Evolutionary conservation across 2,329 filamentous ascomycete genomes (phyloP), one percentile per base, ranked within the genome.

Genomic region (Colletotrichum orbiculare): DNA sequence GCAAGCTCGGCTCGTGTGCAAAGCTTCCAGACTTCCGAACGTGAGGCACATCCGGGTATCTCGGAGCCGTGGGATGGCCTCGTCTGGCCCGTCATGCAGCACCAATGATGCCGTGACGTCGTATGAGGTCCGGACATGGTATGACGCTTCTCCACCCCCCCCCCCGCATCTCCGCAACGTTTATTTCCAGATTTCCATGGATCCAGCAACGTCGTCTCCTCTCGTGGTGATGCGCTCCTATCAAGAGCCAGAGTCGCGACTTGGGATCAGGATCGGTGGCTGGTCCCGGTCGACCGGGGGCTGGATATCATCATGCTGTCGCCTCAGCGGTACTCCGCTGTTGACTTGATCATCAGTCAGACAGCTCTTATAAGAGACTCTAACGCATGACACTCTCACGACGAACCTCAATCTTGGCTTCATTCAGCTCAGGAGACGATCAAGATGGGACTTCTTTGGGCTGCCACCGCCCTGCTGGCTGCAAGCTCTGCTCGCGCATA

Each of bases 361-460:
- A 5, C 4, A 1, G 25, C 25, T 25, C 25, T 6, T n/a, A 42
- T n/a, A 42, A 42, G 39, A 42, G 13, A 42, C 13, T 25, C 8
- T 15, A n/a, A n/a, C n/a, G 0, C 8, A 7, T 34, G 25, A 25
- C 25, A 5, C 25, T 25, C 5, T 25, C 25, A 25, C 25, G 25
- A 25, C 39, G n/a, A 10, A 5, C 7, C 33, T 47, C 8, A 37
- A 47, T n/a, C 6, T 2, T 8, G 11, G n/a, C 6, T 9, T 39
- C 4, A 25, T 15, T 12, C 13, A 46, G 3, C 5, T 13, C 34
- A 2, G 2, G 25, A 15, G 11, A 13, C 1, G 5, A 8, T 46
- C 48, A 60, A 10, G 25, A 64, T 60, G 48, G 43, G 37, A 8
- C 42, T 54, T 10, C 49, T 54, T 8, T 54, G 55, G 60, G 43